A percentile compares a stretch with the other conserved stretches of the same genome.
Evolutionary conservation across 345 rosid species (phyloP).

Genomic region (Camelina laxa): DNA sequence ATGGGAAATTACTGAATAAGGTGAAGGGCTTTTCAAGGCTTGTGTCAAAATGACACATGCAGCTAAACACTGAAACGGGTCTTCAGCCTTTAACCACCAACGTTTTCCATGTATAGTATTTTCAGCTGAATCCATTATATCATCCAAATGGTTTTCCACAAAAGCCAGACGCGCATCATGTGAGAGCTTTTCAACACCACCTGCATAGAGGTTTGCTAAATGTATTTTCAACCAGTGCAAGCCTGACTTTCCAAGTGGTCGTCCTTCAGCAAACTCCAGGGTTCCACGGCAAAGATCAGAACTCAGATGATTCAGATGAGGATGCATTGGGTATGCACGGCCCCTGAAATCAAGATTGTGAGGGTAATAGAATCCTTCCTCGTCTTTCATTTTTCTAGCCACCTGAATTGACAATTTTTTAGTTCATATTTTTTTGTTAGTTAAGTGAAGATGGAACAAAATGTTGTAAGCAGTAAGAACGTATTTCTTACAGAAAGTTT

Average conservation of each 20-base stretch:
- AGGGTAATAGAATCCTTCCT: slow-evolving; percentile 97
- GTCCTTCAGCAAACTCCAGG: slow-evolving; percentile 94
- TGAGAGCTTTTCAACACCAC: slow-evolving; percentile 92
- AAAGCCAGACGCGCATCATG: slow-evolving; percentile 86
- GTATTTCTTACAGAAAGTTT: slow-evolving; percentile 81
- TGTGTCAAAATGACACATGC: slow-evolving; percentile 83
- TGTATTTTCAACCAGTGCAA: slow-evolving; percentile 91
- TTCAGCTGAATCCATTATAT: slow-evolving; percentile 91
- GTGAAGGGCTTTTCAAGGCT: slow-evolving; percentile 86
- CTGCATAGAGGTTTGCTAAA: slow-evolving; percentile 82
- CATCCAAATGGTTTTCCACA: slow-evolving; percentile 80
- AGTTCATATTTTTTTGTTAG: slow-evolving; percentile 33
- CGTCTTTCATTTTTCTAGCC: slow-evolving; percentile 88
- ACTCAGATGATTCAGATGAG: slow-evolving; percentile 90
- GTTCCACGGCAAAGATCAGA: slow-evolving; percentile 97
- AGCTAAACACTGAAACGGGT: slow-evolving; percentile 98
- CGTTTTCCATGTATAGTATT: slow-evolving; percentile 78
- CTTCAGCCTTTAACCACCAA: slow-evolving; percentile 99
- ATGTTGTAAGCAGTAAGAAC: background rate
- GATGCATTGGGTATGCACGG: slow-evolving; percentile 98
- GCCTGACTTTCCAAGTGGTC: slow-evolving; percentile 87
- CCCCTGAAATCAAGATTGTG: slow-evolving; percentile 99
- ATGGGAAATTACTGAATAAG: slow-evolving; percentile 68
- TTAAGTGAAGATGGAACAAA: slow-evolving; percentile 33
- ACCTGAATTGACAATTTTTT: slow-evolving; percentile 59